These are phyloP conservation scores for Backusella tarrabulga DNA, from an alignment of 192 early-diverging fungal species.

Conservation along the genomic window DNA sequence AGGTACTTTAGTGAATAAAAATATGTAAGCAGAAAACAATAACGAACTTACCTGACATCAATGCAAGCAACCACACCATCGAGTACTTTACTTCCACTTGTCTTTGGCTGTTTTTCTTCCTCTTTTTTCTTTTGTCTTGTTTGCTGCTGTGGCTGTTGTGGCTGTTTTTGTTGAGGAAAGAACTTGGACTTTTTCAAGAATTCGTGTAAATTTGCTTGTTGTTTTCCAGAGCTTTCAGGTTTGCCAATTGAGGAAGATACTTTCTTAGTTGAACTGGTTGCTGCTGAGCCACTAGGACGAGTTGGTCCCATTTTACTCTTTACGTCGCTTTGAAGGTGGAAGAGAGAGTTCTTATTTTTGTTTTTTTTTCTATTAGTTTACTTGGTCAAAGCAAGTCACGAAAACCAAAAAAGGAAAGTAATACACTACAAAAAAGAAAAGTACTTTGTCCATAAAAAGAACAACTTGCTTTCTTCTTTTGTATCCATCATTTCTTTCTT, in stretches of 20 bases:
- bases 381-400: neutral
- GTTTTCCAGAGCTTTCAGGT: neutral
- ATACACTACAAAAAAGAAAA: neutral
- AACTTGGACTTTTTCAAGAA: neutral
- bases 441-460: no score
- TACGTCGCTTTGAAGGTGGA: neutral
- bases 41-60: constrained; percentile 16
- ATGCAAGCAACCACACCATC: constrained; percentile 26
- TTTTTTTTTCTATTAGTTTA: neutral
- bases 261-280: neutral
- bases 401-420: neutral
- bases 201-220: neutral
- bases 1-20: neutral
- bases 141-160: neutral
- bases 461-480: no score
- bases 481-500: no score
- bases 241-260: neutral
- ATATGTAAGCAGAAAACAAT: neutral
- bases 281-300: neutral
- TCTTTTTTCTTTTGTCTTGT: neutral
- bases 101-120: neutral
- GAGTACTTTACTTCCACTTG: neutral
- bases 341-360: neutral
- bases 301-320: neutral
- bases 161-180: neutral